Base-by-base conservation (phyloP, 1,284 basidiomycete species). In the Microbotryomycetes sp. region DNA sequence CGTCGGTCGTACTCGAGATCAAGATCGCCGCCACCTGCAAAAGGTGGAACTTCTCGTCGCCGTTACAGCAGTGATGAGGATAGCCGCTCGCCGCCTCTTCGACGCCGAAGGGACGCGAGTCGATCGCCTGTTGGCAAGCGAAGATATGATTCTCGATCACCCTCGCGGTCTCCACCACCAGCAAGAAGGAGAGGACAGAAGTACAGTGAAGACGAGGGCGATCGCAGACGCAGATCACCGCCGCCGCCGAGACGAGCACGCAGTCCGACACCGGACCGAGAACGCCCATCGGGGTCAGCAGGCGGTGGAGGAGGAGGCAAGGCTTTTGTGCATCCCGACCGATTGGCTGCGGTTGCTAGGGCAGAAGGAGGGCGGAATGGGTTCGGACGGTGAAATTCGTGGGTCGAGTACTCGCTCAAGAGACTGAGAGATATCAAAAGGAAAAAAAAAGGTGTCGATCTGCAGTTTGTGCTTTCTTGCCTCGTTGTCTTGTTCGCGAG, bases 11-110 rank as follows among this genome's bases (percentile, higher is more conserved):
- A 23, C 49, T 45, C 70, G 28, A 51, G 63, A 50, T 60, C 55
- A 57, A 46, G 67, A 45, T 59, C 70, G 45, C 63, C 74, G 50
- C 66, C 66, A 28, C 56, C 69, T 32, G 50, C 64, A 46, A 29
- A 56, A 26, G 62, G 66, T 45, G 51, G 60, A 36, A 9, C 60
- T 57, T 69, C 72, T 26, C 67, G 72, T 22, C n/a, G n/a, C n/a
- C n/a, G n/a, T n/a, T n/a, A n/a, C n/a, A n/a, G n/a, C n/a, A n/a
- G n/a, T n/a, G n/a, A n/a, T n/a, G n/a, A n/a, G n/a, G n/a, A n/a
- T n/a, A 32, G 56, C 26, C 65, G 63, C 50, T 58, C 62, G 7
- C 54, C 58, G 23, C 46, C 51, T 25, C 48, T 54, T 14, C 32
- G 49, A 45, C 50, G 54, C 14, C 50, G 67, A 32, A 58, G 65